These are phyloP conservation scores for Mucor irregularis DNA, from an alignment of 371 early-diverging fungal genomes.

Conservation along the genomic window DNA sequence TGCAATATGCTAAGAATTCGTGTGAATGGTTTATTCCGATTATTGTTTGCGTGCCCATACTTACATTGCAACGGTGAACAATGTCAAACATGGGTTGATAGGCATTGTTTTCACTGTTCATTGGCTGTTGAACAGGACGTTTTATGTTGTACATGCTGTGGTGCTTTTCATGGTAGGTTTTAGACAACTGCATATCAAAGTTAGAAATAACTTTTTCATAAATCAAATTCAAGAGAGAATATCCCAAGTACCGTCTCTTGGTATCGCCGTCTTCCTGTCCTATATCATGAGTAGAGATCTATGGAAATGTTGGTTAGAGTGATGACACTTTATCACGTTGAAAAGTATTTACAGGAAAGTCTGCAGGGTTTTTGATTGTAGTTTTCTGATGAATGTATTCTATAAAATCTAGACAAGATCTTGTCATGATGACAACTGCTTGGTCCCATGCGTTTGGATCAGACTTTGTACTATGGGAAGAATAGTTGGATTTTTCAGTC, in stretches of 20 bases:
- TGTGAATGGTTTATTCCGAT: too few relatives aligned
- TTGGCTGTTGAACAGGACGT: background rate
- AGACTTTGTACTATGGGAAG: background rate
- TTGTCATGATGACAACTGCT: background rate
- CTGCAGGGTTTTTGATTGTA: background rate
- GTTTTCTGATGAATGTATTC: conserved; percentile 18
- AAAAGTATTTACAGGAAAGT: conserved; percentile 14
- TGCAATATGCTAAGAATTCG: conserved; percentile 17
- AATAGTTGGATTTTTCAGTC: background rate
- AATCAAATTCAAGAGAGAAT: conserved; percentile 4
- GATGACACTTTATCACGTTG: background rate
- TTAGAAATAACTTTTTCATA: conserved; percentile 19
- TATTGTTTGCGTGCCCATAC: too few relatives aligned
- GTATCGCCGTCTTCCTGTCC: conserved; percentile 19
- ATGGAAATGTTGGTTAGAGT: background rate
- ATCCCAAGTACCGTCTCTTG: conserved; percentile 20
- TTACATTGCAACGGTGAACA: conserved; percentile 10
- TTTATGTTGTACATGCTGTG: background rate
- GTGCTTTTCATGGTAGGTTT: conserved; percentile 10
- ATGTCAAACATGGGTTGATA: conserved; percentile 5
- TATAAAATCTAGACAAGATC: conserved; percentile 17
- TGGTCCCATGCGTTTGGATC: conserved; percentile 4
- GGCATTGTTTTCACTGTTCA: background rate
- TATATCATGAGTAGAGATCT: conserved; percentile 12
- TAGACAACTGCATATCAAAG: conserved; percentile 19